phyloP scores from a whole-genome alignment of 2,329 filamentous ascomycete genomes.

The Fusarium secorum region DNA sequence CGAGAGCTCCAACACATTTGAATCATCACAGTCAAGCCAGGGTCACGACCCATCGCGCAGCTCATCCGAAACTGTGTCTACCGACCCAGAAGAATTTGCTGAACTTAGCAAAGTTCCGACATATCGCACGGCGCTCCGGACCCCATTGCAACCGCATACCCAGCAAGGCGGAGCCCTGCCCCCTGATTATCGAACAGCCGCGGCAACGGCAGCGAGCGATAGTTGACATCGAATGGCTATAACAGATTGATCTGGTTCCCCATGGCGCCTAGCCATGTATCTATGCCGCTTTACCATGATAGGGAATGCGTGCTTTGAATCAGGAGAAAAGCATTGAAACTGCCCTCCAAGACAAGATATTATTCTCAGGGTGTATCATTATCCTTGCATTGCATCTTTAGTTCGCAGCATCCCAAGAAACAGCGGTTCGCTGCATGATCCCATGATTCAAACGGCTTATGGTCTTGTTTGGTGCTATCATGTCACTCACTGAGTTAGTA shows the following conservation, averaged over 20 bases:
- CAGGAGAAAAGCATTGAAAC: accelerated
- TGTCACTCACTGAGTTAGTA: background rate
- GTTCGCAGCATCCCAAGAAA: background rate
- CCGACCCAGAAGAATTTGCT: constrained; percentile 66
- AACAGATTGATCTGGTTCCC: accelerated
- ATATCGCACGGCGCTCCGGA: constrained; percentile 75
- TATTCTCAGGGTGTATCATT: background rate
- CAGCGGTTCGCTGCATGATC: background rate
- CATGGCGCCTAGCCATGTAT: accelerated
- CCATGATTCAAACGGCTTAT: background rate
- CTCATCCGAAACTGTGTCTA: constrained; percentile 60
- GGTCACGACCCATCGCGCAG: constrained; percentile 53
- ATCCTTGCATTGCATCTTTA: background rate
- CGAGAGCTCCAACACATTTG: background rate
- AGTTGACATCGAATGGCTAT: background rate
- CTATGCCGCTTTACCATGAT: too few species aligned
- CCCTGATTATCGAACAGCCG: constrained; percentile 67
- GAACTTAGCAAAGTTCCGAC: constrained; percentile 77
- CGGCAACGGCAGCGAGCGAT: background rate
- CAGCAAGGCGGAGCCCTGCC: constrained; percentile 59
- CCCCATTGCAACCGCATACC: constrained; percentile 62
- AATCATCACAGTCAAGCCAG: background rate
- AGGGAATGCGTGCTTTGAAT: background rate
- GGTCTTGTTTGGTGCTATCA: background rate
- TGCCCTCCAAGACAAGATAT: background rate